Evolutionary conservation across 2,329 filamentous ascomycete species (phyloP), one percentile per base, ranked within the genome.

Genomic region (Albophoma yamanashiensis): DNA sequence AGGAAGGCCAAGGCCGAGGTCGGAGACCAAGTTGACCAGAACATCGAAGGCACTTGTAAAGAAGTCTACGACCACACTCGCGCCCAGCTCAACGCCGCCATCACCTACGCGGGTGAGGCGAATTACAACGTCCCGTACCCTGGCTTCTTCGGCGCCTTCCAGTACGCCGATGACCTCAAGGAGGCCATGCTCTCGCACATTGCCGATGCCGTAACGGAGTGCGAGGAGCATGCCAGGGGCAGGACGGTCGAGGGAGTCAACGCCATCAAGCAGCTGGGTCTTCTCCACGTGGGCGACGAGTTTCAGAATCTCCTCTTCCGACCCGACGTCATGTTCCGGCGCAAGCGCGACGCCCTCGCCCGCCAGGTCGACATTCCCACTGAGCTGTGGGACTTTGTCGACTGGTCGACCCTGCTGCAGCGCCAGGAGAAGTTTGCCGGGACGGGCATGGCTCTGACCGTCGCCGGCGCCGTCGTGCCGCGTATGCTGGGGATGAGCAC

Each of bases 401-500:
- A 99, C 73, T 81, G 92, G 73, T 82, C 86, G 22, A 89, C 86
- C 14, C 76, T 97, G 7, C 82, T 96, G 77, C 91, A 97, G 69
- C 83, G 87, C 59, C 93, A 97, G 72, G 94, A 99, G 75, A 99
- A 97, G 80, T 82, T 95, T 60, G 92, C 93, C 7, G 91, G 93
- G 45, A 95, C 92, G 3, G 89, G 94, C 64, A 92, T 99, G 88
- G 94, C 93, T 7, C 81, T 99, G 69, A 99, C 94, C 1, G 83
- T 96, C 42, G 89, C 89, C 12, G 92, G 91, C 60, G 91, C 96
- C 2, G 79, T 97, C 5, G 91, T 93, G 60, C 85, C 89, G 56
- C 84, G 91, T 56, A 81, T 94, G 69, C 78, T 99, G 45, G 91
- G 92, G 62, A 89, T 92, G 63, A 86, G 89, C 66, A 87, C 89